A percentile compares a stretch with the other conserved stretches of the same genome.
phyloP scores from a whole-genome alignment of 495 filamentous ascomycete genomes.

The Penicillium egyptiacum region DNA sequence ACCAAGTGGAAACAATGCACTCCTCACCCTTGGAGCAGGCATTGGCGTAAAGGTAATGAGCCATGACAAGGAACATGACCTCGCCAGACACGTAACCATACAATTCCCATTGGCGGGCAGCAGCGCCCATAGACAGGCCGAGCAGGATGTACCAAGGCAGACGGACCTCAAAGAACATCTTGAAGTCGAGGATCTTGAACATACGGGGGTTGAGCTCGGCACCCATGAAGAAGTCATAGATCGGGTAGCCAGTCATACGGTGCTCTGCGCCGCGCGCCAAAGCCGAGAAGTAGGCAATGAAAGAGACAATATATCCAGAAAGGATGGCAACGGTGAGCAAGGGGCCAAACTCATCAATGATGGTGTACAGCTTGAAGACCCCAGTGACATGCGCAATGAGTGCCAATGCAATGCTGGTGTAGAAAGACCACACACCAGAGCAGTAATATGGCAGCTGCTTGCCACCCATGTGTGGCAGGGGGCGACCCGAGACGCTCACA shows the following conservation, averaged over 20 bases:
- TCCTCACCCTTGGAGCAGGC: conserved; percentile 97
- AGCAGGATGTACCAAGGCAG: conserved; percentile 96
- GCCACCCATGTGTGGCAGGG: conserved; percentile 76
- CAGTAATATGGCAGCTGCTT: conserved; percentile 91
- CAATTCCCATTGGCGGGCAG: conserved; percentile 81
- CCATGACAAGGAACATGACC: conserved; percentile 83
- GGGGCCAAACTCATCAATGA: conserved; percentile 94
- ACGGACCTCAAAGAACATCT: conserved; percentile 99
- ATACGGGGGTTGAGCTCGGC: conserved; percentile 94
- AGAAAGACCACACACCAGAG: conserved; percentile 83
- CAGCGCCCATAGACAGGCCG: conserved; percentile 71
- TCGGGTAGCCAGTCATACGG: conserved; percentile 85
- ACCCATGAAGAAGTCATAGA: conserved; percentile 99
- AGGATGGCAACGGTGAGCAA: conserved; percentile 87
- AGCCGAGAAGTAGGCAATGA: conserved; percentile 83
- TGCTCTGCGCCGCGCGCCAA: conserved; percentile 76
- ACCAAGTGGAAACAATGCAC: conserved; percentile 89
- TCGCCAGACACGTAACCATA: conserved; percentile 93
- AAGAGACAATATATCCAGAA: conserved; percentile 75
- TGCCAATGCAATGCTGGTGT: conserved; percentile 72
- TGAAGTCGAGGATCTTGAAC: conserved; percentile 92
- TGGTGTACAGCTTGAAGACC: conserved; percentile 85
- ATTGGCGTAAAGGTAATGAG: conserved; percentile 94
- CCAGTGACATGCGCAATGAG: conserved; percentile 73
- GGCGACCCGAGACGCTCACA: conserved; percentile 78